A percentile compares a stretch with the other conserved stretches of the same genome.
Conservation (phyloP, 2,329 filamentous ascomycete species). For the Zymoseptoria crescenta region DNA sequence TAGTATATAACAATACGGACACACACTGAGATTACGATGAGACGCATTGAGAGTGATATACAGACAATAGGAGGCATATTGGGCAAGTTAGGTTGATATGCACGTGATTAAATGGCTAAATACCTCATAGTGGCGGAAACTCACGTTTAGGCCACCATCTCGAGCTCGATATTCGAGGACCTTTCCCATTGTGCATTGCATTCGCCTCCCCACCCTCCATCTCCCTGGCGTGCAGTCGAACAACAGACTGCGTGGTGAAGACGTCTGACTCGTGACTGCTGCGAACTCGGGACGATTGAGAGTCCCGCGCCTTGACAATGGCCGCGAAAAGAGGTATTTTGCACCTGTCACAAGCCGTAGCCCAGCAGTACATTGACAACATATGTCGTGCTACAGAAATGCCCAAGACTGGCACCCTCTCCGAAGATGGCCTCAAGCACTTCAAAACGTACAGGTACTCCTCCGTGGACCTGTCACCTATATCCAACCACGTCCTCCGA, state of each 20-base stretch:
- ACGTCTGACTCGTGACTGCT: background rate
- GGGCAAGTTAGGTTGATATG: too few relatives aligned
- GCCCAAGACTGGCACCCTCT: conserved; percentile 41
- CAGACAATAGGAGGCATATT: too few relatives aligned
- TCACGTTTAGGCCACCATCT: too few relatives aligned
- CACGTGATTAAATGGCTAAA: too few relatives aligned
- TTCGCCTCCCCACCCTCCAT: background rate
- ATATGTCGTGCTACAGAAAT: conserved; percentile 2
- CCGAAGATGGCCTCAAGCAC: conserved; percentile 82
- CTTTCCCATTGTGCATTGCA: background rate
- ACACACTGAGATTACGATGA: too few relatives aligned
- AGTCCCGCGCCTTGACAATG: conserved; percentile 1
- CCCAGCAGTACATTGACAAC: conserved; percentile 3
- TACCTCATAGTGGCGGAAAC: too few relatives aligned
- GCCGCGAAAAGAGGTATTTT: conserved; percentile 4
- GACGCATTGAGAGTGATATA: too few relatives aligned
- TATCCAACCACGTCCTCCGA: conserved; percentile 87
- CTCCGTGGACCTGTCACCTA: conserved; percentile 87
- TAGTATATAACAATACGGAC: too few relatives aligned
- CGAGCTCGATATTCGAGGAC: background rate
- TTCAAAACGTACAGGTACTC: conserved; percentile 97
- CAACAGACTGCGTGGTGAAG: background rate
- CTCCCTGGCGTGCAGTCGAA: background rate
- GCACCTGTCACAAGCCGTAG: conserved; percentile 5
- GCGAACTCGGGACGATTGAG: background rate